phyloP scores from a whole-genome alignment of 2,329 filamentous ascomycete species.

The Penicillium sp. region DNA sequence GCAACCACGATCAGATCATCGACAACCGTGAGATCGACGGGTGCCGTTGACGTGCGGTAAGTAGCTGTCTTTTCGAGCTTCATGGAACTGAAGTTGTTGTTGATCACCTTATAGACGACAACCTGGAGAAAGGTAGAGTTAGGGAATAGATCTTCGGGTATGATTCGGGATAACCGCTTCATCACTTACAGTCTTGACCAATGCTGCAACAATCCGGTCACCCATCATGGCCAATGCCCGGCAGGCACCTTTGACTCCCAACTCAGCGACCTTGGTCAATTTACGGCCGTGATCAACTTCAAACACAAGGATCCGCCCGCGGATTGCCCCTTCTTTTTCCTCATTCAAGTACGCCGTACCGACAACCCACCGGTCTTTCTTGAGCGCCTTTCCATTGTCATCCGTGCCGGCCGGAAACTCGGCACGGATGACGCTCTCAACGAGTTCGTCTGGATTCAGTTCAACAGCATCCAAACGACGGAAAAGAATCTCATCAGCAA shows the following conservation, averaged over 20 bases:
- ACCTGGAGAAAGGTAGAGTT: slow-evolving; percentile 47
- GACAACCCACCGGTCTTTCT: slow-evolving; percentile 78
- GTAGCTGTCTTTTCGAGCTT: slow-evolving; percentile 71
- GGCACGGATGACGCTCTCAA: slow-evolving; percentile 81
- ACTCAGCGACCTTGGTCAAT: slow-evolving; percentile 71
- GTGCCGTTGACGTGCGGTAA: slow-evolving; percentile 81
- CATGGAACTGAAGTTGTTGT: slow-evolving; percentile 40
- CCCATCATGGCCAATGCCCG: slow-evolving; percentile 75
- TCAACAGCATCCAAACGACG: slow-evolving; percentile 72
- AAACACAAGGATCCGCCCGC: slow-evolving; percentile 81
- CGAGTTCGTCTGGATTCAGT: slow-evolving; percentile 70
- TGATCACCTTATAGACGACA: slow-evolving; percentile 59
- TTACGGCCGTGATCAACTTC: slow-evolving; percentile 73
- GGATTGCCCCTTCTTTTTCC: slow-evolving; percentile 58
- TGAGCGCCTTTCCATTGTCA: slow-evolving; percentile 55
- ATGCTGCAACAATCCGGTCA: slow-evolving; percentile 77
- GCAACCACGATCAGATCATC: slow-evolving; percentile 78
- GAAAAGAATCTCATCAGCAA: slow-evolving; percentile 90
- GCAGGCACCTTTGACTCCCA: slow-evolving; percentile 77
- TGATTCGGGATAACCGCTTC: background rate
- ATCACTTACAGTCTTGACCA: slow-evolving; percentile 80
- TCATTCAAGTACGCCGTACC: slow-evolving; percentile 80
- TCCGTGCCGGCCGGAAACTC: slow-evolving; percentile 66
- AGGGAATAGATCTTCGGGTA: slow-evolving; percentile 11
- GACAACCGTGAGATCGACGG: slow-evolving; percentile 76